Evolutionary conservation across 805 yeast genomes (phyloP).

Genomic region (Tetrapisispora taiwanensis): DNA sequence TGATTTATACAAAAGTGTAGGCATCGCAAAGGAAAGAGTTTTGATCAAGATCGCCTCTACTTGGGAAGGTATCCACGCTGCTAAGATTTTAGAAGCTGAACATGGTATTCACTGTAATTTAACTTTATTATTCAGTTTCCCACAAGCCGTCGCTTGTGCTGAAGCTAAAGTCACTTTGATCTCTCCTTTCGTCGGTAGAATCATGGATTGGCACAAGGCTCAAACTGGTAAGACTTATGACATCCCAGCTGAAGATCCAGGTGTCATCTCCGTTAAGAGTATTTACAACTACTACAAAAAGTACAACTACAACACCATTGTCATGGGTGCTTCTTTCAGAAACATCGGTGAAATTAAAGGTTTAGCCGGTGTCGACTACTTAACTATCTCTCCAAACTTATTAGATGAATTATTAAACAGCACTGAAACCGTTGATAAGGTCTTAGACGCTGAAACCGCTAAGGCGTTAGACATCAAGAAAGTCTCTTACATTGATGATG

Average conservation of each 20-base stretch:
- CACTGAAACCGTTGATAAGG: constrained; percentile 66
- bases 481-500: constrained; percentile 76
- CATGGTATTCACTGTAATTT: constrained; percentile 89
- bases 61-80: constrained; percentile 99
- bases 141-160: constrained; percentile 98
- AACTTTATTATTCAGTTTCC: constrained; percentile 88
- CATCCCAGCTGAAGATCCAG: constrained; percentile 69
- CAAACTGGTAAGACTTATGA: constrained; percentile 80
- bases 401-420: constrained; percentile 83
- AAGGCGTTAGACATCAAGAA: constrained; percentile 42
- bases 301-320: constrained; percentile 91
- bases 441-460: constrained; percentile 63
- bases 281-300: constrained; percentile 98
- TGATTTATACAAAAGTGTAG: constrained; percentile 71
- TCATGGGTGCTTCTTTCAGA: constrained; percentile 99
- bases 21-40: constrained; percentile 81
- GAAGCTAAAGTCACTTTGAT: constrained; percentile 93
- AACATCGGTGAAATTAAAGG: constrained; percentile 91
- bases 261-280: constrained; percentile 79
- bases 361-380: constrained; percentile 92
- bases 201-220: constrained; percentile 96
- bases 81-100: constrained; percentile 84
- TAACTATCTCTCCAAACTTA: constrained; percentile 89
- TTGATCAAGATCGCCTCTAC: constrained; percentile 96
- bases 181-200: constrained; percentile 98